These are phyloP conservation scores for Salix caprea DNA, from an alignment of 345 rosid genomes.

Conservation along the genomic window DNA sequence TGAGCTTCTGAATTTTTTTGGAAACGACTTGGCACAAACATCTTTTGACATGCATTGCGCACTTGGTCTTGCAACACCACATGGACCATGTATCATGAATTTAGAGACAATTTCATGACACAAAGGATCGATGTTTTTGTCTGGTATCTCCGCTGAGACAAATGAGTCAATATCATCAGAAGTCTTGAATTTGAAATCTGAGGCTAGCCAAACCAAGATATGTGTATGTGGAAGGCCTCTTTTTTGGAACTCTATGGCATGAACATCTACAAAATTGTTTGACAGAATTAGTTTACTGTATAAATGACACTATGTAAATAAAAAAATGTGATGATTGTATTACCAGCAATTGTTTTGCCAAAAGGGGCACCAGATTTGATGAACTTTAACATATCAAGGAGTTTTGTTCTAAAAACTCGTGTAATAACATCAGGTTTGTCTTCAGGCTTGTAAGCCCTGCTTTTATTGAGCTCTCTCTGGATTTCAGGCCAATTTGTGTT, in stretches of 20 bases:
- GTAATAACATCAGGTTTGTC: not conserved
- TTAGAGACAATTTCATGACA: not conserved
- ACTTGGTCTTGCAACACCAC: not conserved
- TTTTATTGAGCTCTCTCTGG: fast-evolving
- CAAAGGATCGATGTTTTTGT: not conserved
- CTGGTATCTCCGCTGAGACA: not conserved
- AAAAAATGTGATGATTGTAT: too few species aligned
- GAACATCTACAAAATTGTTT: not conserved
- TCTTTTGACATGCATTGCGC: not conserved
- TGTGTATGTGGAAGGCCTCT: not conserved
- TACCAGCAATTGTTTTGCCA: not conserved
- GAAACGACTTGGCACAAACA: not conserved
- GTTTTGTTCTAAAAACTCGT: not conserved
- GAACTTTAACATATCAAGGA: not conserved
- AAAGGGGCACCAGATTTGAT: not conserved
- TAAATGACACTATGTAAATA: fast-evolving
- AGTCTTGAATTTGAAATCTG: fast-evolving
- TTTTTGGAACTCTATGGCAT: constrained; percentile 2
- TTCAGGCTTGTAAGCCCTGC: not conserved
- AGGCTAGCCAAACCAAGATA: not conserved
- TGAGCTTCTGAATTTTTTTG: not conserved
- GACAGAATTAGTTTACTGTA: too few species aligned
- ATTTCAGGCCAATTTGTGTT: not conserved
- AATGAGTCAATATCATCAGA: not conserved
- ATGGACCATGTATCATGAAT: not conserved